phyloP scores from a whole-genome alignment of 2,329 filamentous ascomycete genomes.

The Aspergillus sp. region DNA sequence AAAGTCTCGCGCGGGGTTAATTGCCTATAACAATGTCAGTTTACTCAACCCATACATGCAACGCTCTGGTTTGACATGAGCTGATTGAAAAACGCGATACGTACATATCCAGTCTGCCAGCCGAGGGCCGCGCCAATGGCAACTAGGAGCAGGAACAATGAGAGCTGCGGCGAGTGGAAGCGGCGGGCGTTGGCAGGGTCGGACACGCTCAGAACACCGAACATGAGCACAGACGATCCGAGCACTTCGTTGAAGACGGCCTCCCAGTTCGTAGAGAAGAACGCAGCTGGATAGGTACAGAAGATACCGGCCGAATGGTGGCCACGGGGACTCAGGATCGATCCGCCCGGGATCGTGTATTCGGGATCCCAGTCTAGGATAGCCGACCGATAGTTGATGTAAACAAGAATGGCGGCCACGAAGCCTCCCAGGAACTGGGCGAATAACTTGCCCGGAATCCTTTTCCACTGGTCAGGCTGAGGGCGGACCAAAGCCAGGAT shows the following conservation, averaged over 20 bases:
- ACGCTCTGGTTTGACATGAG: too few species aligned
- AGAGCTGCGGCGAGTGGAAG: constrained; percentile 28
- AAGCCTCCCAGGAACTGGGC: constrained; percentile 33
- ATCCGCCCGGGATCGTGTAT: constrained; percentile 30
- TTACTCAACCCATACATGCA: not conserved
- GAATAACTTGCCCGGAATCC: constrained; percentile 26
- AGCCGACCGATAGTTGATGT: constrained; percentile 32
- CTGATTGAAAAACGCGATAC: constrained; percentile 4
- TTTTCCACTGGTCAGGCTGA: constrained; percentile 26
- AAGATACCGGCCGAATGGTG: constrained; percentile 31
- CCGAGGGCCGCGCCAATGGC: constrained; percentile 30
- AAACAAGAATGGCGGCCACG: constrained; percentile 30
- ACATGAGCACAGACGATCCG: constrained; percentile 31
- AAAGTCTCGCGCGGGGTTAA: constrained; percentile 33
- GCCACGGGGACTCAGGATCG: constrained; percentile 27
- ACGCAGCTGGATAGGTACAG: constrained; percentile 26
- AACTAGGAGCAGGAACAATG: constrained; percentile 27
- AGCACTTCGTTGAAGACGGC: constrained; percentile 30
- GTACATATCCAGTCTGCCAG: constrained; percentile 37
- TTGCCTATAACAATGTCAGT: constrained; percentile 20
- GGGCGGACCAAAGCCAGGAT: constrained; percentile 30
- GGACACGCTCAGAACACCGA: constrained; percentile 27
- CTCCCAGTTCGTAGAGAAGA: constrained; percentile 32
- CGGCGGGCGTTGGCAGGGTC: constrained; percentile 26
- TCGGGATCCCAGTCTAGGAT: constrained; percentile 33